Base-by-base conservation (phyloP, 805 yeast species). In the Priceomyces melissophilus region DNA sequence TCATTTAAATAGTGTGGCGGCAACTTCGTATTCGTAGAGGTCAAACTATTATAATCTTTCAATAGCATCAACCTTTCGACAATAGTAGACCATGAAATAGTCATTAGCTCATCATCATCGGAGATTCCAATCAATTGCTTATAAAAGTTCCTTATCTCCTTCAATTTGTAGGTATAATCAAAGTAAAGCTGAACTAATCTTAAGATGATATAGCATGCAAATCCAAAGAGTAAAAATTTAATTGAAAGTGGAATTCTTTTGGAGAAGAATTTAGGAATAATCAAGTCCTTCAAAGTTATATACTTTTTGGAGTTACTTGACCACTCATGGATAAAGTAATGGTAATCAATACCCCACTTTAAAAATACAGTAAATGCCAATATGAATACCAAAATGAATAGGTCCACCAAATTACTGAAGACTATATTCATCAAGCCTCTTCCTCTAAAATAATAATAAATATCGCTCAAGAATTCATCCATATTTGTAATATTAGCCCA, bases 401-500 rank as follows among this genome's bases (percentile, higher is more conserved):
- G 65, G 48, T 88, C 95, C 36, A 84, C 73, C 2, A 74, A 45
- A 35, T 84, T 77, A 13, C 82, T 71, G 23, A 88, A 58, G 10
- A 87, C 59, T n/a, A 91, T 87, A 57, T 95, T 87, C 36, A 74
- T 71, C 43, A 83, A 74, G 0, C 99, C 99, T 57, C 83, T 87
- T 2, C 95, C 95, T 20, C 84, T 67, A 58, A 86, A 93, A 57
- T 89, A 93, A 38, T 75, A 73, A 61, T 93, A 93, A 9, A 90
- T 77, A 50, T 91, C 95, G 39, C 79, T 80, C 13, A 93, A 68
- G 53, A 91, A 93, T 35, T 79, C 76, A 64, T 93, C 99, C 59
- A 93, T 73, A 60, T 93, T 93, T 50, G 86, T 87, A 16, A 93
- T 87, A 54, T 93, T 93, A 1, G 98, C 96, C 98, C 99, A 93